These are phyloP conservation scores for Bruguiera parviflora DNA, from an alignment of 345 rosid genomes.

Conservation along the genomic window DNA sequence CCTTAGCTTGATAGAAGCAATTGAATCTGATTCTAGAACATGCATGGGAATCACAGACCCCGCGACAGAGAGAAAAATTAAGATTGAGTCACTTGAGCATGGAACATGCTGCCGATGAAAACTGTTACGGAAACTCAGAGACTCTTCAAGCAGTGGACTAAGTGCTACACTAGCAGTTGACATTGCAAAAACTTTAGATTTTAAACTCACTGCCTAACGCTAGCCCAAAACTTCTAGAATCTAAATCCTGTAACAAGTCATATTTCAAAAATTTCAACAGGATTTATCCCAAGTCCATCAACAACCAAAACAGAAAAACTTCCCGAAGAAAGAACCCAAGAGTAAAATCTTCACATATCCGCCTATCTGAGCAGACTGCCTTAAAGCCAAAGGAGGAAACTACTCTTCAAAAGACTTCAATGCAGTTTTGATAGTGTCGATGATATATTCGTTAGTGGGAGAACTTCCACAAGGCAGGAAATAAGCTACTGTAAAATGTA, in stretches of 20 bases:
- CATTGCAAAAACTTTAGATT: slow-evolving; percentile 38
- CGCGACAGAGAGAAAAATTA: slow-evolving; percentile 52
- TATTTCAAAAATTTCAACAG: background rate
- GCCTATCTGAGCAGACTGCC: too few species aligned
- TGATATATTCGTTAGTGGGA: too few species aligned
- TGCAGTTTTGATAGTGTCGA: too few species aligned
- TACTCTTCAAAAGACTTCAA: too few species aligned
- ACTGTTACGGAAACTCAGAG: slow-evolving; percentile 34
- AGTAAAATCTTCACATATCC: background rate
- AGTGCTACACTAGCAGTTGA: slow-evolving; percentile 55
- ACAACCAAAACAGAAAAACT: slow-evolving; percentile 12
- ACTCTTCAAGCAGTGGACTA: slow-evolving; percentile 51
- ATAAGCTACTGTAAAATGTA: background rate
- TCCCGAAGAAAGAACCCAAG: background rate
- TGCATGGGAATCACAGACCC: slow-evolving; percentile 59
- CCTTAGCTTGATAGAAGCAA: slow-evolving; percentile 75
- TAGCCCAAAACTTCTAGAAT: background rate
- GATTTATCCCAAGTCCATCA: background rate
- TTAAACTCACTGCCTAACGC: background rate
- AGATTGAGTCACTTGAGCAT: slow-evolving; percentile 40
- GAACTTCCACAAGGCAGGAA: background rate
- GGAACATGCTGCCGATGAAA: slow-evolving; percentile 27
- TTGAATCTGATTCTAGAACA: slow-evolving; percentile 63
- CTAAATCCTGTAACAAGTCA: slow-evolving; percentile 1
- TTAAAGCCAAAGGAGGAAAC: too few species aligned